These are phyloP conservation scores for Cercis canadensis DNA, from an alignment of 306 rosid species.

Conservation along the genomic window DNA sequence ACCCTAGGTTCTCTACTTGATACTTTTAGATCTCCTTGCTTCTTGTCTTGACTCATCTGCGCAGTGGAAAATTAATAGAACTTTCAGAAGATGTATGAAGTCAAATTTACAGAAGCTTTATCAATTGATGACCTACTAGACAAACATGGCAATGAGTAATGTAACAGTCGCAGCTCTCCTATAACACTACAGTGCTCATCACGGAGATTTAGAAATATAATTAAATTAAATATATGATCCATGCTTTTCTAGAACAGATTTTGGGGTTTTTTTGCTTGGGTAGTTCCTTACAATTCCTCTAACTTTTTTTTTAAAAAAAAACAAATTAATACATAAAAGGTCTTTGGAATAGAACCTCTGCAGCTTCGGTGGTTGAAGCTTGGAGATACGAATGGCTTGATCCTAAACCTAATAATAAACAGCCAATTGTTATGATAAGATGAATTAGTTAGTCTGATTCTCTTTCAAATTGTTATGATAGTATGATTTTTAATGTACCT, in stretches of 20 bases:
- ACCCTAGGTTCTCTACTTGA: constrained; percentile 59
- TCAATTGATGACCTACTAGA: constrained; percentile 25
- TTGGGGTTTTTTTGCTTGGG: constrained; percentile 2
- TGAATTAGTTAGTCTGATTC: constrained; percentile 14
- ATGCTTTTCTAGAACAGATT: constrained; percentile 8
- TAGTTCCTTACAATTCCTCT: constrained; percentile 14
- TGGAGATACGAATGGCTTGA: constrained; percentile 46
- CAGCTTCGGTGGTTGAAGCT: constrained; percentile 51
- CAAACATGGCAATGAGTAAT: constrained; percentile 25
- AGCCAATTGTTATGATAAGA: constrained; percentile 20
- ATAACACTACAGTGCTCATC: background rate
- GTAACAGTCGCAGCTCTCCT: constrained; percentile 2
- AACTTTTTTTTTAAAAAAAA: background rate
- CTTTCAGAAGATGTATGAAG: constrained; percentile 31
- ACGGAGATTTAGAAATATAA: constrained; percentile 24
- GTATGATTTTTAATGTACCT: background rate
- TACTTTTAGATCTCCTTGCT: constrained; percentile 58
- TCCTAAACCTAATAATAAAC: constrained; percentile 62
- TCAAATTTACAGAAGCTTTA: constrained; percentile 14
- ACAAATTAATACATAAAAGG: constrained; percentile 21
- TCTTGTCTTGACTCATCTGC: constrained; percentile 66
- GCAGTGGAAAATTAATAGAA: constrained; percentile 34
- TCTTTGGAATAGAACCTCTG: constrained; percentile 54
- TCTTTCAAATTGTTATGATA: background rate
- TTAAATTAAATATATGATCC: constrained; percentile 13